Evolutionary conservation across 768 basidiomycete species (phyloP).

Genomic region (Xerocomellus dryophilus): DNA sequence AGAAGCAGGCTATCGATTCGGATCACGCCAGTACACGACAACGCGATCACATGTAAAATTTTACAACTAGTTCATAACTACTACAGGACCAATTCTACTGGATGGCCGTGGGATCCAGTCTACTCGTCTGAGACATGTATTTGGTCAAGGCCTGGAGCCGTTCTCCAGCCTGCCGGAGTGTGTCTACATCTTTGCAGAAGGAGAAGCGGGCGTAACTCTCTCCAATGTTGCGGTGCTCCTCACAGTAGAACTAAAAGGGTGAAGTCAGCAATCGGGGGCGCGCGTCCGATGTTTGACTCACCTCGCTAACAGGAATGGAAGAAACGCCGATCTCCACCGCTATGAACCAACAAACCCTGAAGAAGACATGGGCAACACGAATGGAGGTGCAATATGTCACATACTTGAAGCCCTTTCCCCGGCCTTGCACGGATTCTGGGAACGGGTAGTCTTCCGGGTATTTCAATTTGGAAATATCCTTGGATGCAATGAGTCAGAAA

Average conservation of each 20-base stretch:
- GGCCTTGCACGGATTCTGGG: conserved; percentile 67
- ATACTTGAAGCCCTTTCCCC: conserved; percentile 86
- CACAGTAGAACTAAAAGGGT: conserved; percentile 77
- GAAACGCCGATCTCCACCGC: conserved; percentile 88
- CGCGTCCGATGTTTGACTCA: conserved; percentile 33
- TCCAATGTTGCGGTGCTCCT: conserved; percentile 80
- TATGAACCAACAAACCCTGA: conserved; percentile 92
- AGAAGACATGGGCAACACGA: conserved; percentile 10
- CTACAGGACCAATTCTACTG: not conserved
- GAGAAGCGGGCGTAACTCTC: conserved; percentile 87
- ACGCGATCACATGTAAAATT: too few species aligned
- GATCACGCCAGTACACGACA: not conserved
- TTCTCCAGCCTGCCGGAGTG: conserved; percentile 76
- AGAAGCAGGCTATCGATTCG: not conserved
- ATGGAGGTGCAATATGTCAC: conserved; percentile 13
- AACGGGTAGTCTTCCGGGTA: conserved; percentile 84
- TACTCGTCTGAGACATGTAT: conserved; percentile 41
- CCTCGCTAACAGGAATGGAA: conserved; percentile 93
- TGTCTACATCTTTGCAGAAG: conserved; percentile 93
- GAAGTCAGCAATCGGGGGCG: conserved; percentile 1
- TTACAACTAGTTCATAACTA: not conserved
- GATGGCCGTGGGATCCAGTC: not conserved
- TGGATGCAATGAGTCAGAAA: conserved; percentile 7
- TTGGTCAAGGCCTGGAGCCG: conserved; percentile 74
- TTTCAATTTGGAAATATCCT: conserved; percentile 78